Conservation (phyloP, 1,284 basidiomycete genomes). For the Moesziomyces parantarcticus region DNA sequence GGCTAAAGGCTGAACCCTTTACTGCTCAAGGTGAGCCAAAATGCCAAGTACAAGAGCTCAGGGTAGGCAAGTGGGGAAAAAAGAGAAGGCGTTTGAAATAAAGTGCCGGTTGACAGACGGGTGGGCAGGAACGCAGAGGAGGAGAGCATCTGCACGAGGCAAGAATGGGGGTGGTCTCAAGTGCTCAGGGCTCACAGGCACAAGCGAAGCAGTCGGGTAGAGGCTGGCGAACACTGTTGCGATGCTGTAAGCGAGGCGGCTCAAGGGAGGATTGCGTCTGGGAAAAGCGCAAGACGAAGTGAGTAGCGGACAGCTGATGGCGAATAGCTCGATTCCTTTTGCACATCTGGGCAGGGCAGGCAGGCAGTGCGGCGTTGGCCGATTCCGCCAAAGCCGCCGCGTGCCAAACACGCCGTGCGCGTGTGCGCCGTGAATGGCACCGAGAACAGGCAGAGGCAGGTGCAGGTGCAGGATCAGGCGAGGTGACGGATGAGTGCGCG, state of each 20-base stretch:
- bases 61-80: background rate
- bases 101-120: background rate
- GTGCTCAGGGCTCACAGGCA: background rate
- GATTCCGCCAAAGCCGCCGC: background rate
- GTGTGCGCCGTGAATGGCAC: too few species aligned
- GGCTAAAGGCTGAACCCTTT: background rate
- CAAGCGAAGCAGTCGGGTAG: background rate
- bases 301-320: conserved; percentile 23
- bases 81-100: background rate
- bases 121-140: background rate
- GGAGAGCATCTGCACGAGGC: background rate
- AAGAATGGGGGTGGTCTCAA: background rate
- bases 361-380: background rate
- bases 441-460: background rate
- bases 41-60: too few species aligned
- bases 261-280: conserved; percentile 1
- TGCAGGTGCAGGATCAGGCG: background rate
- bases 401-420: background rate
- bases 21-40: too few species aligned
- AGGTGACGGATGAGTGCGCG: background rate
- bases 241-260: conserved; percentile 11
- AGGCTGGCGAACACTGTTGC: conserved; percentile 10
- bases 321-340: conserved; percentile 9
- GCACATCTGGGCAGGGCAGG: conserved; percentile 31
- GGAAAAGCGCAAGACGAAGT: conserved; percentile 33